Evolutionary conservation across 345 rosid genomes (phyloP).

Genomic region (Brassica napus): DNA sequence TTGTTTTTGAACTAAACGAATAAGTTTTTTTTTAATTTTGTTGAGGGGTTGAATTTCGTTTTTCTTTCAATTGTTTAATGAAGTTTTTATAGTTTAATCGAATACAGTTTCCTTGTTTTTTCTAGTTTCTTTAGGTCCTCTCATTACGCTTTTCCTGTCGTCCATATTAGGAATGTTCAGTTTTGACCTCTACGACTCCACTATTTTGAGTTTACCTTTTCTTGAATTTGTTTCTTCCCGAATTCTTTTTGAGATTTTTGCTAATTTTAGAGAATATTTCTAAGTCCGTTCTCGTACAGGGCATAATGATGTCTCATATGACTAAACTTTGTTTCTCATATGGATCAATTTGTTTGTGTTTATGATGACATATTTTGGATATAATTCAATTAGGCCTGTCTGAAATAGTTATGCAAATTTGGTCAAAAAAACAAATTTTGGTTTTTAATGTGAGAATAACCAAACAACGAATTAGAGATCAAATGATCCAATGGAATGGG

Average conservation of each 20-base stretch:
- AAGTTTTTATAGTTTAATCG: slow-evolving; percentile 29
- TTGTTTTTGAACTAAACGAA: not conserved
- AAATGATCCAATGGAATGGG: not conserved
- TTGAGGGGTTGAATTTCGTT: not conserved
- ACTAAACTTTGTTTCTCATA: not conserved
- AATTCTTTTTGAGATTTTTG: not conserved
- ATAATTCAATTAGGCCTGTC: not conserved
- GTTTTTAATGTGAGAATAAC: not conserved
- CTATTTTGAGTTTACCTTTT: slow-evolving; percentile 25
- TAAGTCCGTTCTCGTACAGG: not conserved
- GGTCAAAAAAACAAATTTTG: too few species aligned
- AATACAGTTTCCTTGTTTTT: slow-evolving; percentile 21
- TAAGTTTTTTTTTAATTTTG: not conserved
- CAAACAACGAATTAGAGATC: not conserved
- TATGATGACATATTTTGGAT: not conserved
- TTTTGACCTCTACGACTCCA: slow-evolving; percentile 20
- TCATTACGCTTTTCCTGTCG: slow-evolving; percentile 37
- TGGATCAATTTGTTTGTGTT: not conserved
- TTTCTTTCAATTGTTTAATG: slow-evolving; percentile 23
- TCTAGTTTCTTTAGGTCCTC: slow-evolving; percentile 31
- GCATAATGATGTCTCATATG: not conserved
- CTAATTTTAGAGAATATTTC: slow-evolving; percentile 7
- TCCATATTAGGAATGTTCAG: slow-evolving; percentile 26
- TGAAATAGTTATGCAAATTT: not conserved
- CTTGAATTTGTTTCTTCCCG: not conserved